phyloP scores from a whole-genome alignment of 2,329 filamentous ascomycete genomes.

The Magnaporthales sp. region DNA sequence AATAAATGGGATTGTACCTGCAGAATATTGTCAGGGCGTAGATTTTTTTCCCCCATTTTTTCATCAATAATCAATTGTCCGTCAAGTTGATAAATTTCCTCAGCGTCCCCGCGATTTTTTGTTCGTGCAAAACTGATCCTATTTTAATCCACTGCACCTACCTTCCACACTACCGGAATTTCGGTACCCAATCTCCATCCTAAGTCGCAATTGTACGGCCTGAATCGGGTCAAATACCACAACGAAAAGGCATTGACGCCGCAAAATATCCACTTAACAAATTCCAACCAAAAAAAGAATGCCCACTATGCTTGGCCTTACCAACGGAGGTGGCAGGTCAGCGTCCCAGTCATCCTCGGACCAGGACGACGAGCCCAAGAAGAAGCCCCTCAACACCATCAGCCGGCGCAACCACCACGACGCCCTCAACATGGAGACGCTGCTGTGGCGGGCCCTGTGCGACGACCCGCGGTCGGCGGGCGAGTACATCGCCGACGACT shows the following conservation, averaged over 20 bases:
- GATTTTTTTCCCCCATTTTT: no score
- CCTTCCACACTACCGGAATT: neutral
- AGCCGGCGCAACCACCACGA: conserved; percentile 27
- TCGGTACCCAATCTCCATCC: neutral
- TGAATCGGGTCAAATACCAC: neutral
- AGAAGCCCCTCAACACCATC: conserved; percentile 26
- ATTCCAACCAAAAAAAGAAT: neutral
- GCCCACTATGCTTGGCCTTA: conserved; percentile 6
- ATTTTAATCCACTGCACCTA: neutral
- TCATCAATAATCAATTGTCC: neutral
- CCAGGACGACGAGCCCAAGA: conserved; percentile 14
- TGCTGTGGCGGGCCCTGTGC: conserved; percentile 28
- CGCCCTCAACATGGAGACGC: conserved; percentile 27
- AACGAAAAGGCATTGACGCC: neutral
- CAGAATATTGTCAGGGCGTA: neutral
- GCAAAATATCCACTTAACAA: neutral
- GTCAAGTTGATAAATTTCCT: neutral
- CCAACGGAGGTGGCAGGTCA: neutral
- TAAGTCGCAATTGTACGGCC: neutral
- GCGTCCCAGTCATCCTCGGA: conserved; percentile 26
- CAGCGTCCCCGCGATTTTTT: neutral
- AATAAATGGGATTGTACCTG: neutral
- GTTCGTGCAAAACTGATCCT: neutral
- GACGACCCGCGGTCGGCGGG: conserved; percentile 24
- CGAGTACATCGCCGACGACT: conserved; percentile 28